Percentiles rank a stretch among this genome's conserved stretches.
These are phyloP conservation scores for Ceratocystis destructans DNA, from an alignment of 2,329 filamentous ascomycete species.

Conservation along the genomic window DNA sequence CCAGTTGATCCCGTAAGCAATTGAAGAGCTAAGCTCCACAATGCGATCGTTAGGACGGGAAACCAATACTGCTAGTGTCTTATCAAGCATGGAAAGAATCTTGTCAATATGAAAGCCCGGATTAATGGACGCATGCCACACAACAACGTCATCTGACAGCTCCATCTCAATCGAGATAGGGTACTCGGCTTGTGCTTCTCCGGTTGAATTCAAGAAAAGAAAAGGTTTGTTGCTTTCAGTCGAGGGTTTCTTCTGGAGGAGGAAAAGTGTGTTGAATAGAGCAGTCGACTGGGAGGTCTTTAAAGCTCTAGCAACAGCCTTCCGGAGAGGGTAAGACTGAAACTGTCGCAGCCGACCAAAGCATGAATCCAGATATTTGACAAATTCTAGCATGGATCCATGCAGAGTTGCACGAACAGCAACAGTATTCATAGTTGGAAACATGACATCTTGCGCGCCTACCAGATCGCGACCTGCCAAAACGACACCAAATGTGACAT, in stretches of 20 bases:
- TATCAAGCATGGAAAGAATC: slow-evolving; percentile 47
- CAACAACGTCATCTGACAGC: slow-evolving; percentile 36
- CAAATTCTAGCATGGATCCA: slow-evolving; percentile 48
- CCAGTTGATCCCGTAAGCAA: not conserved
- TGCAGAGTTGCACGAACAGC: slow-evolving; percentile 60
- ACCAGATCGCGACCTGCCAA: slow-evolving; percentile 72
- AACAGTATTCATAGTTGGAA: slow-evolving; percentile 88
- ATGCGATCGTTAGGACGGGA: slow-evolving; percentile 29
- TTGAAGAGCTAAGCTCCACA: slow-evolving; percentile 26
- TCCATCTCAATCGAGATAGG: slow-evolving; percentile 75
- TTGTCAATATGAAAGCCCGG: slow-evolving; percentile 36
- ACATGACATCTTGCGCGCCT: slow-evolving; percentile 52
- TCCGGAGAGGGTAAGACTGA: slow-evolving; percentile 65
- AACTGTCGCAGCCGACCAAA: slow-evolving; percentile 52
- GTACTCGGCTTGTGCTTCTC: slow-evolving; percentile 54
- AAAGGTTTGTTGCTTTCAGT: not conserved
- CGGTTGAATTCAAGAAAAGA: not conserved
- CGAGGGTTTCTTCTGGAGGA: slow-evolving; percentile 29
- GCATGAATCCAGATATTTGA: slow-evolving; percentile 60
- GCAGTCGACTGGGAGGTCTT: slow-evolving; percentile 15
- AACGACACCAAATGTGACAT: slow-evolving; percentile 71
- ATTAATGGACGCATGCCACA: slow-evolving; percentile 63
- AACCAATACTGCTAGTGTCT: not conserved
- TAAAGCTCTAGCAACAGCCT: slow-evolving; percentile 39
- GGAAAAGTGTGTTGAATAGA: slow-evolving; percentile 45